Base-by-base conservation (phyloP, 1,139 yeast genomes). In the Candida frijolesensis region DNA sequence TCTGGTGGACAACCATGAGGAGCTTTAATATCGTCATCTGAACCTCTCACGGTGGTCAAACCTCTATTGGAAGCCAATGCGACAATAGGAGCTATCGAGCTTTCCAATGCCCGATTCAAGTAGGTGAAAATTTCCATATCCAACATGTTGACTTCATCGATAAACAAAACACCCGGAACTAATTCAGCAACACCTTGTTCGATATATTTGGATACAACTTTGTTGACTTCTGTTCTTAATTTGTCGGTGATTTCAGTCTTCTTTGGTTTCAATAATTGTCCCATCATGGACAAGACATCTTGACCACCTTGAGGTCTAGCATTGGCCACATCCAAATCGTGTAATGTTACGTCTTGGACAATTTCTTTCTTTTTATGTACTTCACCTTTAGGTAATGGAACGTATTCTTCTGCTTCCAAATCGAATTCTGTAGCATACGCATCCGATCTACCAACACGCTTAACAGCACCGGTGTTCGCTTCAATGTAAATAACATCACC, bases 271-370 rank as follows among this genome's bases (percentile, higher is more conserved):
- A 94, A 79, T 57, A 94, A 77, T 73, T 94, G 99, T 42, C 98
- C 98, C 99, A 94, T 94, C 96, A 95, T 90, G 8, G 97, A 90
- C 65, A 94, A 80, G 47, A 95, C 96, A 66, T 94, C 99, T 72
- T 95, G 99, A 32, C 99, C 99, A 57, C 99, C 99, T 72, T 94
- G 98, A 12, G 99, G 99, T 63, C 92, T 83, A 1, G 99, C 92
- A 65, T 94, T 94, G 47, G 99, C 99, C 46, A 90, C 87, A 71
- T 94, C 99, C 64, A 94, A 77, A 66, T 94, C 99, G 66, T 95
- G 97, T 60, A 94, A 79, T 1, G 99, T 90, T 44, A 94, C 97
- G 65, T 94, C 99, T 71, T 94, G 99, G 16, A 95, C 96, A 60
- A 94, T 91, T 70, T 94, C 99, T 71, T 94, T 94, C 81, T 92